phyloP scores from a whole-genome alignment of 371 early-diverging fungal species.

The Coemansia sp. region DNA sequence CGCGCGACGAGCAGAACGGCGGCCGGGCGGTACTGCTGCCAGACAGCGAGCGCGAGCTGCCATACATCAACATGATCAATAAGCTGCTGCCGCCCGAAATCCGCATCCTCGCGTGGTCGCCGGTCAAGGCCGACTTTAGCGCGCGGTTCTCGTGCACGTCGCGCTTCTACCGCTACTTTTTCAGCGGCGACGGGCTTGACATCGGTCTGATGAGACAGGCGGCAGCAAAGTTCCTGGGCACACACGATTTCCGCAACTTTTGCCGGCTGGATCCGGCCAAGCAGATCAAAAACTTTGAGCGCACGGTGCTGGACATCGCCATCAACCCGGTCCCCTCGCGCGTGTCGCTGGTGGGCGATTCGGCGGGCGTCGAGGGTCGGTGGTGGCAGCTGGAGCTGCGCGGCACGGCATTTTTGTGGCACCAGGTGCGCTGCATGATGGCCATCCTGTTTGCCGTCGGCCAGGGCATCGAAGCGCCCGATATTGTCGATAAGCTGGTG shows the following conservation, averaged over 20 bases:
- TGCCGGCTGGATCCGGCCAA: conserved; percentile 90
- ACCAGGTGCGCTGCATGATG: conserved; percentile 97
- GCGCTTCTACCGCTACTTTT: conserved; percentile 93
- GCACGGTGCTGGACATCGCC: conserved; percentile 65
- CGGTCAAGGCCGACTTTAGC: conserved; percentile 72
- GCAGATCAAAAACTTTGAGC: conserved; percentile 71
- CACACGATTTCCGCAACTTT: conserved; percentile 93
- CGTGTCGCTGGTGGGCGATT: conserved; percentile 23
- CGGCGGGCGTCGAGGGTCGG: conserved; percentile 14
- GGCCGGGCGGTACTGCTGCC: conserved; percentile 39
- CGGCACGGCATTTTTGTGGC: conserved; percentile 94
- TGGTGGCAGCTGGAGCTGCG: conserved; percentile 69
- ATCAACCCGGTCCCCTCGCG: conserved; percentile 57
- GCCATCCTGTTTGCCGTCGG: conserved; percentile 86
- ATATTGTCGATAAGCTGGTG: conserved; percentile 59
- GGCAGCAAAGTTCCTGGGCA: conserved; percentile 69
- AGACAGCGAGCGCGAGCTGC: conserved; percentile 58
- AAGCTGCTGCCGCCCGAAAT: conserved; percentile 85
- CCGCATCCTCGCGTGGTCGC: conserved; percentile 89
- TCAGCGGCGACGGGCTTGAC: conserved; percentile 60
- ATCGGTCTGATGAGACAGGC: conserved; percentile 78
- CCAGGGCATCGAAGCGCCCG: conserved; percentile 64
- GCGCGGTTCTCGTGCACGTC: conserved; percentile 88
- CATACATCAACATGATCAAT: conserved; percentile 85
- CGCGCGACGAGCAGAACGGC: conserved; percentile 23